Percentiles rank a stretch among this genome's conserved stretches.
phyloP scores from a whole-genome alignment of 306 rosid species.

The Quercus mongolica region DNA sequence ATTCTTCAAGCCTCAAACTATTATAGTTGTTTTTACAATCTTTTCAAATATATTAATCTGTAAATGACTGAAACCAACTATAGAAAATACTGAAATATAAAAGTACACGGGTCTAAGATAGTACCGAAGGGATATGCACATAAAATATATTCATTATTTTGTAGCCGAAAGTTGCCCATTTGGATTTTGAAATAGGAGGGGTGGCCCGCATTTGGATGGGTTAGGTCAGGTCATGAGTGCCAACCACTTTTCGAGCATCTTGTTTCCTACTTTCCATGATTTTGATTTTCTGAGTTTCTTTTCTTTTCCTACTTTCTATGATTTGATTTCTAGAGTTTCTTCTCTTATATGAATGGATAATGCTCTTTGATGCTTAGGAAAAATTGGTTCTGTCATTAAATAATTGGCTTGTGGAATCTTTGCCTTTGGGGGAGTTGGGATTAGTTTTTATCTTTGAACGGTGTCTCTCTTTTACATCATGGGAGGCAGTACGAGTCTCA shows the following conservation, averaged over 20 bases:
- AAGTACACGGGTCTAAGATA: not conserved
- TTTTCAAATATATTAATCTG: no score
- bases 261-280: not conserved
- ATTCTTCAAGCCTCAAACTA: no score
- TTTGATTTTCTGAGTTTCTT: not conserved
- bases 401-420: not conserved
- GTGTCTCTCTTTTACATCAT: not conserved
- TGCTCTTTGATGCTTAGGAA: not conserved
- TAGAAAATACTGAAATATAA: not conserved
- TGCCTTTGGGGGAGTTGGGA: not conserved
- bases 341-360: not conserved
- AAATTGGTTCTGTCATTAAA: not conserved
- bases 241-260: not conserved
- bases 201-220: not conserved
- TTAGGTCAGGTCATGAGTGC: not conserved
- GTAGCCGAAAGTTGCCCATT: not conserved
- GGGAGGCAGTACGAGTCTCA: not conserved
- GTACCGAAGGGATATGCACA: not conserved
- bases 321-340: not conserved
- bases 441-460: no score
- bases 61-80: not conserved
- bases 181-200: not conserved
- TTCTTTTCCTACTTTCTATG: not conserved
- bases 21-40: no score
- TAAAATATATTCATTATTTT: not conserved